phyloP scores from a whole-genome alignment of 1,284 basidiomycete genomes.

The Sphagnurus paluster region DNA sequence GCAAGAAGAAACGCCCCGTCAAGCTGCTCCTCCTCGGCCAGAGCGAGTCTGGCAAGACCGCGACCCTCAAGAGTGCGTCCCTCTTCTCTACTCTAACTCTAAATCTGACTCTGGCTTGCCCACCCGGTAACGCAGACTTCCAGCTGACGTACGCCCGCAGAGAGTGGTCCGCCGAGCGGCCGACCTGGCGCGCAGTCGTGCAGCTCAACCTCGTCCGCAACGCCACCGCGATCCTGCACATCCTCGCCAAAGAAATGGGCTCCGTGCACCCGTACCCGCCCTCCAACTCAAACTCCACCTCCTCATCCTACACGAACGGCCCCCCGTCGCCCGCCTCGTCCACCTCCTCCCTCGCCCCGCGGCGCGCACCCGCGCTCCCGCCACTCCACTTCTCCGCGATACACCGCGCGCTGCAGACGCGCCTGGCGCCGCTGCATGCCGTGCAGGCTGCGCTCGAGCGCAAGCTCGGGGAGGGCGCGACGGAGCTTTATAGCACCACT shows the following conservation, averaged over 20 bases:
- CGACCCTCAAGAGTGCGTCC: constrained; percentile 42
- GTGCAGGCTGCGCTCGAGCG: constrained; percentile 62
- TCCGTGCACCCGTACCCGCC: too few species aligned
- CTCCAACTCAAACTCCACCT: too few species aligned
- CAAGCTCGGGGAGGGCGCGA: constrained; percentile 55
- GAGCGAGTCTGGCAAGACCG: constrained; percentile 66
- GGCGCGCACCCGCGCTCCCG: constrained; percentile 29
- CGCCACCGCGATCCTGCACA: constrained; percentile 58
- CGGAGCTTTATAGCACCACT: constrained; percentile 42
- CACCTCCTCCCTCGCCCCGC: constrained; percentile 29
- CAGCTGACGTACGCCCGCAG: constrained; percentile 65
- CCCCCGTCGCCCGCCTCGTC: too few species aligned
- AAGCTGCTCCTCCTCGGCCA: constrained; percentile 66
- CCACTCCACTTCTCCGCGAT: constrained; percentile 57
- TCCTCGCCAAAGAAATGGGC: constrained; percentile 57
- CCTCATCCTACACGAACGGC: too few species aligned
- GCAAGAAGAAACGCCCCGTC: constrained; percentile 56
- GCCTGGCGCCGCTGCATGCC: constrained; percentile 55
- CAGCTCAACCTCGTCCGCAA: constrained; percentile 73
- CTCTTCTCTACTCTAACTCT: constrained; percentile 6
- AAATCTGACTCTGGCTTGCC: too few species aligned
- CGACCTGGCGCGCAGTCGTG: constrained; percentile 73
- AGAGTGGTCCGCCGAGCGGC: constrained; percentile 67
- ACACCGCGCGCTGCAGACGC: constrained; percentile 57
- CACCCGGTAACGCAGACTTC: too few species aligned